phyloP scores from a whole-genome alignment of 345 rosid species.

The Gossypium ekmanianum region DNA sequence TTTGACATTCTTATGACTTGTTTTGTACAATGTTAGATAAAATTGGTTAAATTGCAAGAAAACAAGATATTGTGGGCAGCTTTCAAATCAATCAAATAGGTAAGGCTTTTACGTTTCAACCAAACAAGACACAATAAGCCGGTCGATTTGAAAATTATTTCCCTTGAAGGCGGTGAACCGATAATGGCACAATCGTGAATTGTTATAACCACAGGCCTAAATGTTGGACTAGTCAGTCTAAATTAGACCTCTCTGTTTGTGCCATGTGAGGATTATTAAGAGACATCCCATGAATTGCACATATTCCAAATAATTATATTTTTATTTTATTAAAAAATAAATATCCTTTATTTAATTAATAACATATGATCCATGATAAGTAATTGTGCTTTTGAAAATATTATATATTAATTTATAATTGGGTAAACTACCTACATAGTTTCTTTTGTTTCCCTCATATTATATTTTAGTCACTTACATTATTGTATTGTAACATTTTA shows the following conservation, averaged over 20 bases:
- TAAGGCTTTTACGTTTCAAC: slow-evolving; percentile 8
- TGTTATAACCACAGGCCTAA: neutral
- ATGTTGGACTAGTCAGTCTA: neutral
- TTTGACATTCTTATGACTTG: neutral
- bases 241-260: neutral
- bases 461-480: too few relatives aligned
- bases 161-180: neutral
- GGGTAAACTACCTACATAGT: too few relatives aligned
- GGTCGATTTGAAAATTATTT: neutral
- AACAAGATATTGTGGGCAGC: neutral
- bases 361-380: too few relatives aligned
- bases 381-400: too few relatives aligned
- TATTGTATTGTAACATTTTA: too few relatives aligned
- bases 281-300: neutral
- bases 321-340: too few relatives aligned
- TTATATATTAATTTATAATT: too few relatives aligned
- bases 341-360: too few relatives aligned
- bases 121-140: neutral
- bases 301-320: too few relatives aligned
- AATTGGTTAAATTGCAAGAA: neutral
- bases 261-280: neutral
- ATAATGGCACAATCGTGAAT: neutral
- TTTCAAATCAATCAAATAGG: neutral
- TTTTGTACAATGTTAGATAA: neutral
- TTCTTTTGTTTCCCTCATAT: too few relatives aligned